Percentiles rank a stretch among this genome's conserved stretches.
These are phyloP conservation scores for Puccinia horiana DNA, from an alignment of 1,284 basidiomycete genomes.

Conservation along the genomic window DNA sequence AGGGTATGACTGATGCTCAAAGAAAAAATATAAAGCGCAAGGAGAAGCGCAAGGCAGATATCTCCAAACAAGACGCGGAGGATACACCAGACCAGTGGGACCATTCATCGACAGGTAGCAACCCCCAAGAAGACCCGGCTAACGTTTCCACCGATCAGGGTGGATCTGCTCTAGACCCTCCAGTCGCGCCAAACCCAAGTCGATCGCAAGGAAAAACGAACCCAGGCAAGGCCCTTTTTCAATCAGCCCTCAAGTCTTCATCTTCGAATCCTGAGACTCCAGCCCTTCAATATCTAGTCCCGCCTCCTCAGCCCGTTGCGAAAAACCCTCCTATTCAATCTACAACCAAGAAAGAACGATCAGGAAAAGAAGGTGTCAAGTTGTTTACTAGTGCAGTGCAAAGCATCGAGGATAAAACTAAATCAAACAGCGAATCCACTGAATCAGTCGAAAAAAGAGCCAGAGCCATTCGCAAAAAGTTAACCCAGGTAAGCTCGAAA, in stretches of 20 bases:
- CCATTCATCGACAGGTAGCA: conserved; percentile 6
- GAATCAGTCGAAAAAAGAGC: conserved; percentile 27
- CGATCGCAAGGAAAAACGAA: neutral
- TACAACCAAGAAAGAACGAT: conserved; percentile 15
- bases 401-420: conserved; percentile 17
- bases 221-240: conserved; percentile 25
- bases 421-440: neutral
- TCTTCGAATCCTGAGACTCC: conserved; percentile 32
- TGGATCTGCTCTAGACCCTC: neutral
- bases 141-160: neutral
- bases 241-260: conserved; percentile 41
- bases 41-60: conserved; percentile 53
- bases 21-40: conserved; percentile 72
- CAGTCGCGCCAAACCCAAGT: neutral
- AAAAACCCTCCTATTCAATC: neutral
- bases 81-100: conserved; percentile 45
- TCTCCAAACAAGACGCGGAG: conserved; percentile 61
- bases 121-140: neutral
- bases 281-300: conserved; percentile 37
- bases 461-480: conserved; percentile 29
- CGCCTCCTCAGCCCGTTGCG: neutral
- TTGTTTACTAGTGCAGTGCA: conserved; percentile 32
- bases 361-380: conserved; percentile 16
- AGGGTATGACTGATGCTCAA: conserved; percentile 62
- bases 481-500: conserved; percentile 25